Conservation (phyloP, 2,329 filamentous ascomycete species). For the Aphanocladium album region DNA sequence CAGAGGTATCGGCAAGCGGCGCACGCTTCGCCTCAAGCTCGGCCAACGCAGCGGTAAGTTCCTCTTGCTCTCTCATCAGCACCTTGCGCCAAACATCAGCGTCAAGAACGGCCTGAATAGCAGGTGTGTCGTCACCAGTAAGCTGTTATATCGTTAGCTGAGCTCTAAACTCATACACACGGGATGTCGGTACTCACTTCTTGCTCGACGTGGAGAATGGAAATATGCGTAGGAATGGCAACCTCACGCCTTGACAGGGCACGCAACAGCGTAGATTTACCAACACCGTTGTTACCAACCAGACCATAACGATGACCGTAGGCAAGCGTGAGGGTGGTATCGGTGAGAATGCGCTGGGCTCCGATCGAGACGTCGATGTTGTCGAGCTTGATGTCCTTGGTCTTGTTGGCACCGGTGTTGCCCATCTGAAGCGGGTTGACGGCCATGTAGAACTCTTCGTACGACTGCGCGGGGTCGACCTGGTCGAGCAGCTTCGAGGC, state of each 20-base stretch:
- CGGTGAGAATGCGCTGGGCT: constrained; percentile 80
- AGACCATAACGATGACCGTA: constrained; percentile 94
- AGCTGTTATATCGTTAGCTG: constrained; percentile 50
- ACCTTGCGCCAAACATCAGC: constrained; percentile 99
- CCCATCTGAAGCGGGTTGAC: constrained; percentile 95
- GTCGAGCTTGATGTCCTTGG: constrained; percentile 98
- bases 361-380: constrained; percentile 92
- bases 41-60: constrained; percentile 71
- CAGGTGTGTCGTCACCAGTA: constrained; percentile 89
- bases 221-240: constrained; percentile 92
- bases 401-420: constrained; percentile 68
- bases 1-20: constrained; percentile 83
- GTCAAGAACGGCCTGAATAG: constrained; percentile 90
- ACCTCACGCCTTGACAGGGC: constrained; percentile 91
- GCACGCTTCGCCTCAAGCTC: constrained; percentile 73
- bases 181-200: constrained; percentile 54
- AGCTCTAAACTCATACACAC: neutral
- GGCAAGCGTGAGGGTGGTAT: constrained; percentile 83
- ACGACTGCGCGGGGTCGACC: constrained; percentile 78
- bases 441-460: constrained; percentile 99
- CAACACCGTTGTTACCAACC: constrained; percentile 98
- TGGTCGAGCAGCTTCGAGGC: constrained; percentile 83
- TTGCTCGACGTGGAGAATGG: constrained; percentile 97
- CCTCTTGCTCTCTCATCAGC: constrained; percentile 81
- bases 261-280: constrained; percentile 89